Base-by-base conservation (phyloP, 2,329 filamentous ascomycete genomes). In the Elsinoe batatas region DNA sequence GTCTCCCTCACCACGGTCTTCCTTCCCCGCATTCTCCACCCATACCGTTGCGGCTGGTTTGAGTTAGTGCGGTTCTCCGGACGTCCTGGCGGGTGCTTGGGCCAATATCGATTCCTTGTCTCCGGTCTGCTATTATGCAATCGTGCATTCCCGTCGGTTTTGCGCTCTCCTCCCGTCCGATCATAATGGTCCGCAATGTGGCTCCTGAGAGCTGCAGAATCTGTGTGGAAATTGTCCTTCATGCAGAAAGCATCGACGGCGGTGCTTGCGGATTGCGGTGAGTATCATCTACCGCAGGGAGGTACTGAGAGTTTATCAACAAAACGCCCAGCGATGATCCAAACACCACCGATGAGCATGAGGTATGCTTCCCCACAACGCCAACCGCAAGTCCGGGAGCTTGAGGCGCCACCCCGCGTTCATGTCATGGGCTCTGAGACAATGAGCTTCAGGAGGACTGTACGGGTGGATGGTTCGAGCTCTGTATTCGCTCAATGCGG, bases 91-190 rank as follows among this genome's bases (percentile, higher is more conserved):
- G 33, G 20, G 47, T 38, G 47, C 47, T 51, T 26, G 17, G 47
- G 37, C 47, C 33, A 36, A 15, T 38, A 18, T 36, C 17, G 18
- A 51, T 37, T 51, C 47, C 47, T 51, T 51, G 47, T 51, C 47
- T 51, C 47, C 47, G 47, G 47, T 15, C 15, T 51, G 33, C 33
- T 12, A 51, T 51, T 38, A 38, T 51, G 47, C 47, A 49, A 49
- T 49, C 44, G 20, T 49, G 44, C 44, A 49, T 33, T 13, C 26
- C 30, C 26, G 22, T 7, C 12, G 6, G 13, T 33, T 20, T 49
- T 20, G 17, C 33, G n/a, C 17, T 15, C 15, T 17, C 44, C 44
- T 26, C 44, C 32, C 17, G 13, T 18, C 32, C 44, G 44, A 49
- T 35, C 44, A 18, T 17, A 26, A 11, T 49, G 22, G 44, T 12